phyloP scores from a whole-genome alignment of 2,329 filamentous ascomycete species.

The Penicillium sp. region DNA sequence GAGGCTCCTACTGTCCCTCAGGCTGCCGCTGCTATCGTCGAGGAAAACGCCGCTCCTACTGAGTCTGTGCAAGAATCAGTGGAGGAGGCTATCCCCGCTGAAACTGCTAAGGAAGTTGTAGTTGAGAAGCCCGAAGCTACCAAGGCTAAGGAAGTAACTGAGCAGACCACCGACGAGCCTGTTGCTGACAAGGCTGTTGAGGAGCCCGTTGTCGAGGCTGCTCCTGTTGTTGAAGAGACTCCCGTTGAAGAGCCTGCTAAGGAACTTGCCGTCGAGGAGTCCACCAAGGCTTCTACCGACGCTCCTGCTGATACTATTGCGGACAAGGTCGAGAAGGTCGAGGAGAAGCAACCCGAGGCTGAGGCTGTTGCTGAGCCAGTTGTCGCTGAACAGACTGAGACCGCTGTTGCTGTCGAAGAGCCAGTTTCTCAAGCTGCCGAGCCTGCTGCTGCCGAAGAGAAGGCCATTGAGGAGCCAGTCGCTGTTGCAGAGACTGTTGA shows the following conservation, averaged over 20 bases:
- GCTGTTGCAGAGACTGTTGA: slow-evolving; percentile 4
- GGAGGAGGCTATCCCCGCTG: background rate
- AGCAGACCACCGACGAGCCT: slow-evolving; percentile 4
- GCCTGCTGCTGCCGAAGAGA: background rate
- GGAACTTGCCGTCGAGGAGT: slow-evolving; percentile 1
- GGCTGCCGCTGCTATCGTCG: background rate
- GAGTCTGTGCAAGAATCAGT: background rate
- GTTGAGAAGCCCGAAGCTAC: slow-evolving; percentile 2
- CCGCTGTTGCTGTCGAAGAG: slow-evolving; percentile 7
- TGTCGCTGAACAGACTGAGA: slow-evolving; percentile 4
- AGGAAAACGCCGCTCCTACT: background rate
- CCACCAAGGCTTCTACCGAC: background rate
- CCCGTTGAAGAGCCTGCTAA: slow-evolving; percentile 4
- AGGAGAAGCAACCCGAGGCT: slow-evolving; percentile 2
- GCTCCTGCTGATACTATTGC: background rate
- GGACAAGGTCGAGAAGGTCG: slow-evolving; percentile 10
- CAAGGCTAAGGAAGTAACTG: slow-evolving; percentile 3
- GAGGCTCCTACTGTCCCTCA: background rate
- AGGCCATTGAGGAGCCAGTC: slow-evolving; percentile 1
- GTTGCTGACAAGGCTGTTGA: slow-evolving; percentile 3
- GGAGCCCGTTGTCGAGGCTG: slow-evolving; percentile 1
- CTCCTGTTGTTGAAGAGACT: slow-evolving; percentile 4
- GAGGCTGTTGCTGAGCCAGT: slow-evolving; percentile 3
- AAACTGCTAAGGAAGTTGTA: background rate
- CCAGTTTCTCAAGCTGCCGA: background rate